Evolutionary conservation across 2,329 filamentous ascomycete species (phyloP), one percentile per base, ranked within the genome.

Genomic region (Nemania sp.): DNA sequence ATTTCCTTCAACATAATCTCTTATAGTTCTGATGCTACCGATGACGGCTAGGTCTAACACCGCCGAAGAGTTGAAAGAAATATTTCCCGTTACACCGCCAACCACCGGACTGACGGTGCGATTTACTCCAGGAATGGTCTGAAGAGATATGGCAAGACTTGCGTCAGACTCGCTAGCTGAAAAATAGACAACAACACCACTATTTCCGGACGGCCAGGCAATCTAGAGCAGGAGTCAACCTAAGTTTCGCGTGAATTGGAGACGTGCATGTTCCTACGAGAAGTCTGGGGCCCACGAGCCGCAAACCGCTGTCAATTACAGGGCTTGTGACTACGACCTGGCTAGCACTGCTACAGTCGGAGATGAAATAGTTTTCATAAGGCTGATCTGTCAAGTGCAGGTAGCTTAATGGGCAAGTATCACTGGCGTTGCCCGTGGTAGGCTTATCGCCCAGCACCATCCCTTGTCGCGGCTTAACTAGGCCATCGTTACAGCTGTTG

Each of bases 191-290:
- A 77, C 77, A 22, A 80, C 73, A 0, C 84, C 84, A 47, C 83
- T 86, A 61, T 87, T 84, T 2, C 84, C 84, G 7, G 83, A 81
- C 6, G 85, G 83, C 83, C 83, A 88, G 7, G 84, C 84, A 56
- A 67, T 50, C 54, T 50, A 33, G 19, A 50, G 14, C 41, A 6
- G n/a, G 15, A 6, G 23, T 56, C 33, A 45, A 42, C 44, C 8
- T 12, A 19, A 8, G 23, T 28, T 33, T 22, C 50, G 15, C 7
- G 37, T 5, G 30, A 37, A 42, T 7, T 22, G 5, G 33, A 26
- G n/a, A 12, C 30, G 31, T 34, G 15, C 12, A 17, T 5, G 22
- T 19, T 33, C 46, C 24, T 48, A 54, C 68, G 9, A 85, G 72
- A 19, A 88, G 67, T n/a, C 84, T 74, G 7, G 83, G 83, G 0